Percentiles rank a stretch among this genome's conserved stretches.
Conservation (phyloP, 257 asterid species). For the Jaltomata sinuosa region DNA sequence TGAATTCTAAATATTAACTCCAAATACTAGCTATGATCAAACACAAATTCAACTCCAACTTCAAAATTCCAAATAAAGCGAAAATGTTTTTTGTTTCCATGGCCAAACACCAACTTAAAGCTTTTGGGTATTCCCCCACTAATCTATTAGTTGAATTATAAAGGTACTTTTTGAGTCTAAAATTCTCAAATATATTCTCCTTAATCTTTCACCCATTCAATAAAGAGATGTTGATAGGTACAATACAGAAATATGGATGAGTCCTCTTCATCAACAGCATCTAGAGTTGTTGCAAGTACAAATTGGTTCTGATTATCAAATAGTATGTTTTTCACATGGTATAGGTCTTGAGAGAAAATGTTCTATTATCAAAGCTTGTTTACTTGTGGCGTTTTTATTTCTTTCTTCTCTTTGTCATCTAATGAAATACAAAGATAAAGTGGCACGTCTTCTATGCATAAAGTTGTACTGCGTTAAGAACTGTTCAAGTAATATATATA, state of each 20-base stretch:
- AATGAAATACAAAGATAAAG: no score
- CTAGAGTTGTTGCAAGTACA: not conserved
- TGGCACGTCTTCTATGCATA: not conserved
- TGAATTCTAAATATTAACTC: no score
- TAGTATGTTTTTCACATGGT: not conserved
- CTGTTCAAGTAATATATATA: not conserved
- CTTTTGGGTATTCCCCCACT: not conserved
- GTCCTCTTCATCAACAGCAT: conserved; percentile 1
- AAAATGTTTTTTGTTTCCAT: no score
- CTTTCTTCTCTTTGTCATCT: no score
- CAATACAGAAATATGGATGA: not conserved
- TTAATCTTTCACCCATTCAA: not conserved
- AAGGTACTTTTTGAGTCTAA: not conserved
- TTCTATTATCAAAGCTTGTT: not conserved
- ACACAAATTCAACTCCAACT: no score
- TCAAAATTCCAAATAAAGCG: no score
- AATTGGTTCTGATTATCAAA: not conserved
- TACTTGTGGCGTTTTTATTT: no score
- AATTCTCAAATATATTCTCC: not conserved
- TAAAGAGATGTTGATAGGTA: not conserved
- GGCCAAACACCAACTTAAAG: no score
- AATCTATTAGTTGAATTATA: not conserved
- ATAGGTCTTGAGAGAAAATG: not conserved
- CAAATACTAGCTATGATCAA: no score
- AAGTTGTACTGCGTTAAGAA: not conserved